A percentile compares a stretch with the other conserved stretches of the same genome.
phyloP scores from a whole-genome alignment of 306 rosid genomes.

The Prunus mongolica region DNA sequence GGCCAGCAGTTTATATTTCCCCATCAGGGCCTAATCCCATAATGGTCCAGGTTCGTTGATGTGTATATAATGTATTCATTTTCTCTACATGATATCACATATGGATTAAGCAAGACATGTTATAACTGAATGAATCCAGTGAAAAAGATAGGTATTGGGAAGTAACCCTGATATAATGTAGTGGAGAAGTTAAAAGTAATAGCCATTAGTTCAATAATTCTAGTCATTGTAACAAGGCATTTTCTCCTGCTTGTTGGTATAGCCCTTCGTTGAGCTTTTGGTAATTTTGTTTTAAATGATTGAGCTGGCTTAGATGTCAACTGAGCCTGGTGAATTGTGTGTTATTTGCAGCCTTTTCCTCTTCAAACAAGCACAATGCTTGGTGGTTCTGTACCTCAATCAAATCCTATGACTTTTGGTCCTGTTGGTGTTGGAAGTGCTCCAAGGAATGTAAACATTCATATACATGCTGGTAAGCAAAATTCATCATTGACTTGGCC shows the following conservation, averaged over 20 bases:
- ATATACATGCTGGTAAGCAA: slow-evolving; percentile 88
- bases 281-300: background rate
- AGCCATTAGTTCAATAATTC: background rate
- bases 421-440: slow-evolving; percentile 76
- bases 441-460: slow-evolving; percentile 90
- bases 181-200: background rate
- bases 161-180: background rate
- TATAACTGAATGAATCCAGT: background rate
- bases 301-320: slow-evolving; percentile 1
- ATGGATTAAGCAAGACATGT: background rate
- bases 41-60: slow-evolving; percentile 90
- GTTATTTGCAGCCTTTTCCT: slow-evolving; percentile 78
- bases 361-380: slow-evolving; percentile 77
- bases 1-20: slow-evolving; percentile 95
- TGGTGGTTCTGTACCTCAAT: slow-evolving; percentile 61
- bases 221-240: background rate
- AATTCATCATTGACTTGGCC: background rate
- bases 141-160: background rate
- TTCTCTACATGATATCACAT: background rate
- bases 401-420: slow-evolving; percentile 61
- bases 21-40: slow-evolving; percentile 95
- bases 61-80: background rate
- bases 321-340: background rate
- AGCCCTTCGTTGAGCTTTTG: background rate
- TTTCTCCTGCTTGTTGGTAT: background rate